Evolutionary conservation across 108 stramenopile species (phyloP), one percentile per base, ranked within the genome.

Genomic region (Cylindrotheca closterium): DNA sequence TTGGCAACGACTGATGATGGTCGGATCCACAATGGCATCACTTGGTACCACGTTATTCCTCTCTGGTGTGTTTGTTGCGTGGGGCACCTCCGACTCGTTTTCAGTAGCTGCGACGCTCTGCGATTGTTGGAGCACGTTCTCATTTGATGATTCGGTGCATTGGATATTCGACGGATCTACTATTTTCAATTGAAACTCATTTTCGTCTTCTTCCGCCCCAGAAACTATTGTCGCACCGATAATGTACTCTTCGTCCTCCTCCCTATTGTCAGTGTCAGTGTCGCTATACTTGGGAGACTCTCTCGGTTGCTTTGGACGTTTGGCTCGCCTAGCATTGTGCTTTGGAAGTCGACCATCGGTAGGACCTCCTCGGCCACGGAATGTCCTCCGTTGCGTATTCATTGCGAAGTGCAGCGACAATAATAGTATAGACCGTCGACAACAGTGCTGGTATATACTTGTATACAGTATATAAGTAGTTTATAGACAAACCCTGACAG

Each of bases 311-410:
- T 19, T 12, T 24, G 10, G 55, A 27, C 33, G 37, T 17, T 53
- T 58, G 30, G 67, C 57, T 23, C 77, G 34, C 30, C 78, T 51
- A 8, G 82, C 82, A 32, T 77, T 77, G 67, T 83, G 71, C 55
- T 79, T 83, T 2, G 87, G 87, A 4, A 86, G 58, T 29, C 78
- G 67, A 2, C 85, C 48, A 58, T 86, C 85, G 15, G 71, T 86
- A 0, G 85, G 73, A 42, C 85, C 85, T 37, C 74, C 79, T 24
- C 65, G 51, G 0, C 85, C 85, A 42, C 85, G 79, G 63, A 82
- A 86, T 21, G 65, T 69, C 15, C 85, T 61, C 30, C 84, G 78
- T 68, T 81, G 80, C 30, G 33, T 33, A 30, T 69, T 60, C 68
- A 71, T 73, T 26, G 22, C n/a, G n/a, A n/a, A n/a, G n/a, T n/a